Conservation (phyloP, 768 basidiomycete species). For the Chalciporus sphaerocephalus region DNA sequence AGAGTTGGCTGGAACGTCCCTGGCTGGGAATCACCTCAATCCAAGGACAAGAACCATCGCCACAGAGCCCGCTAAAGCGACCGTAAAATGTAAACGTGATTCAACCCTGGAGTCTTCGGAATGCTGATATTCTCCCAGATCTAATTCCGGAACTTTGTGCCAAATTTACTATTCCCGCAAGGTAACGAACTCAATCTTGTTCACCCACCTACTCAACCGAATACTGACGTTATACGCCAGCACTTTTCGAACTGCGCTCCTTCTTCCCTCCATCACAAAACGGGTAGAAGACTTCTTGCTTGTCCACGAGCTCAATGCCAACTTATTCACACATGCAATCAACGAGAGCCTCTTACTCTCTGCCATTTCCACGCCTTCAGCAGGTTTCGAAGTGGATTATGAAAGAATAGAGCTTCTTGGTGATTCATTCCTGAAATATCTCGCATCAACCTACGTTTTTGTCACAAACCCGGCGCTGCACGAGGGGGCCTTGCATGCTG, state of each 20-base stretch:
- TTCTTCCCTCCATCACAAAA: constrained; percentile 70
- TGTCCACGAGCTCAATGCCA: constrained; percentile 73
- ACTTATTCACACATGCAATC: constrained; percentile 59
- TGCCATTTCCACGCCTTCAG: constrained; percentile 69
- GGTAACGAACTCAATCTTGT: constrained; percentile 40
- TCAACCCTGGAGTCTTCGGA: constrained; percentile 17
- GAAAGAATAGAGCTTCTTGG: constrained; percentile 83
- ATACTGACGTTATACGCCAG: constrained; percentile 37
- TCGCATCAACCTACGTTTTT: constrained; percentile 71
- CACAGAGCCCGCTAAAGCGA: constrained; percentile 35
- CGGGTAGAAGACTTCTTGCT: constrained; percentile 72
- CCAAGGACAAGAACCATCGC: constrained; percentile 43
- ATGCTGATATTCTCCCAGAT: constrained; percentile 43
- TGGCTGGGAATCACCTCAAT: constrained; percentile 54
- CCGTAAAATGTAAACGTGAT: constrained; percentile 55
- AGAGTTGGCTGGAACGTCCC: constrained; percentile 54
- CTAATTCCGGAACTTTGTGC: constrained; percentile 81
- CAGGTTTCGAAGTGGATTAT: constrained; percentile 69
- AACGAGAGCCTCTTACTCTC: constrained; percentile 55
- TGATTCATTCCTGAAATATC: constrained; percentile 79
- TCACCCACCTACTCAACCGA: constrained; percentile 16
- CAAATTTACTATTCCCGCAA: constrained; percentile 68
- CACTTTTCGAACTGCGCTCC: constrained; percentile 59
- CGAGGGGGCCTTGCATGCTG: constrained; percentile 65
- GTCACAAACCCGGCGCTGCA: constrained; percentile 58